Evolutionary conservation across 2,329 filamentous ascomycete genomes (phyloP).

Genomic region (Chaetomiaceae sp.): DNA sequence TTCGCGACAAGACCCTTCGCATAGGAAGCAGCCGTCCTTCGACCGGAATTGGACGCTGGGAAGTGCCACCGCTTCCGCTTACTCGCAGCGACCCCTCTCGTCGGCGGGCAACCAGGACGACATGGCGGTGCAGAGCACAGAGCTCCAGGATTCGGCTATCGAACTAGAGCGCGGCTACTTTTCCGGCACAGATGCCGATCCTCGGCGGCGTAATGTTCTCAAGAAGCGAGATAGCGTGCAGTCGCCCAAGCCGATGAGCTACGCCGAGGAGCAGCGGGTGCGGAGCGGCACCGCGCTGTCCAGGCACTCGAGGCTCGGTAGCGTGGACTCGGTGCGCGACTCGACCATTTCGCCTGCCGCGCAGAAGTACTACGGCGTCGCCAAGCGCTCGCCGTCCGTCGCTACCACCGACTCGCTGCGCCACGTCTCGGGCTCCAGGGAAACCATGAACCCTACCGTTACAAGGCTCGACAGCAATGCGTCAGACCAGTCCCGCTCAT

Average conservation of each 20-base stretch:
- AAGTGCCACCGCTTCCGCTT: slow-evolving; percentile 40
- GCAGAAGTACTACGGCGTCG: slow-evolving; percentile 65
- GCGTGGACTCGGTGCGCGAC: slow-evolving; percentile 69
- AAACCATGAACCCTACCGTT: slow-evolving; percentile 51
- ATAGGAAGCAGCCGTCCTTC: slow-evolving; percentile 66
- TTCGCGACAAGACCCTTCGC: slow-evolving; percentile 37
- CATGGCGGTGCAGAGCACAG: slow-evolving; percentile 35
- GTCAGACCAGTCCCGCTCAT: slow-evolving; percentile 33
- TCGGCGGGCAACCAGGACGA: slow-evolving; percentile 48
- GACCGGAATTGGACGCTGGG: slow-evolving; percentile 67
- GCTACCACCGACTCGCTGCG: slow-evolving; percentile 52
- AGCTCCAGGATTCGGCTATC: slow-evolving; percentile 44
- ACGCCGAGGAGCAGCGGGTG: slow-evolving; percentile 67
- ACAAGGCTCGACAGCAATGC: slow-evolving; percentile 53
- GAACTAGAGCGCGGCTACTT: slow-evolving; percentile 90
- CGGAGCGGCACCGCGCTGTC: slow-evolving; percentile 62
- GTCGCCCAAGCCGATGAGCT: slow-evolving; percentile 70
- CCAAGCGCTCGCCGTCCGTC: slow-evolving; percentile 56
- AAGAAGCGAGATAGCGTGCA: slow-evolving; percentile 66
- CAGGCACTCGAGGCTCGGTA: slow-evolving; percentile 73
- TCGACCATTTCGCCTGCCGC: slow-evolving; percentile 55
- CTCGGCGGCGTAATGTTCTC: slow-evolving; percentile 69
- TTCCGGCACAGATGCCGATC: slow-evolving; percentile 80
- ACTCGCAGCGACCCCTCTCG: slow-evolving; percentile 46
- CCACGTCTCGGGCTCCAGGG: slow-evolving; percentile 49